phyloP scores from a whole-genome alignment of 495 filamentous ascomycete genomes.

The Penicillium robsamsonii region DNA sequence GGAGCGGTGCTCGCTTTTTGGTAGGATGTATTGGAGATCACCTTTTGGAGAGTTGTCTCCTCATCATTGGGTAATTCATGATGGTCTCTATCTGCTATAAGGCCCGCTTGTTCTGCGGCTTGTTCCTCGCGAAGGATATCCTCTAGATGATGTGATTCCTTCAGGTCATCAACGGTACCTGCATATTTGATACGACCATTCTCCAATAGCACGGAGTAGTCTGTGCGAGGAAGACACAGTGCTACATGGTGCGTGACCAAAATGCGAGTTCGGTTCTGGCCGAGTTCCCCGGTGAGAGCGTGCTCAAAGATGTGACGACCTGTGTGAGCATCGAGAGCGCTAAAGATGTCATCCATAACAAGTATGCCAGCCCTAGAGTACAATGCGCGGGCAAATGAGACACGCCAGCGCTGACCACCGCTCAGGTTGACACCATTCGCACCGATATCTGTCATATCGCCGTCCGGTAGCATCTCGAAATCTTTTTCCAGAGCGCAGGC shows the following conservation, averaged over 20 bases:
- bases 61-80: slow-evolving; percentile 13
- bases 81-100: slow-evolving; percentile 2
- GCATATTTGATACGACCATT: slow-evolving; percentile 51
- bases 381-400: slow-evolving; percentile 74
- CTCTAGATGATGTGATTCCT: slow-evolving; percentile 23
- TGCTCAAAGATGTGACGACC: slow-evolving; percentile 75
- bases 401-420: slow-evolving; percentile 79
- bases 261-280: slow-evolving; percentile 68
- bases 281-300: slow-evolving; percentile 67
- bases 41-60: slow-evolving; percentile 23
- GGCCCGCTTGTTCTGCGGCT: slow-evolving; percentile 9
- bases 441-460: slow-evolving; percentile 75
- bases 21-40: slow-evolving; percentile 26
- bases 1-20: slow-evolving; percentile 37
- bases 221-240: slow-evolving; percentile 64
- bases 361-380: slow-evolving; percentile 80
- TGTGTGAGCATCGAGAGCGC: slow-evolving; percentile 65
- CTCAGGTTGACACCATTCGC: slow-evolving; percentile 82
- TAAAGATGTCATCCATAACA: slow-evolving; percentile 84
- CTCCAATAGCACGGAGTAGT: slow-evolving; percentile 66
- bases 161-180: slow-evolving; percentile 27
- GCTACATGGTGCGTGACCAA: slow-evolving; percentile 81
- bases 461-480: slow-evolving; percentile 68
- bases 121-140: slow-evolving; percentile 27
- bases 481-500: slow-evolving; percentile 75